Conservation (phyloP, 169 alveolate genomes). For the Amoebophrya sp. region DNA sequence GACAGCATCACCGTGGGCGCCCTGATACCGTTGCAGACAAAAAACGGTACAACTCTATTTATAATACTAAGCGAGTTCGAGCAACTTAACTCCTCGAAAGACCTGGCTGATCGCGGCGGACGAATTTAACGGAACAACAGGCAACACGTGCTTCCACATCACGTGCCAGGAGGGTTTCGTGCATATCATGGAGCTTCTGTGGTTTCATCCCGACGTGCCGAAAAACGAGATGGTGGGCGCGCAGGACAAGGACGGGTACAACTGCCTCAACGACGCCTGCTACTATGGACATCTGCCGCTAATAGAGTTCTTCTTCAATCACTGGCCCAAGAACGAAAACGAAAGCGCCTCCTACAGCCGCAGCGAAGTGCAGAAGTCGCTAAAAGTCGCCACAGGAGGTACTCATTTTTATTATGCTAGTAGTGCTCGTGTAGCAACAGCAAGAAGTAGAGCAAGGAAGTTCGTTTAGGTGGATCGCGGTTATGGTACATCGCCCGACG, state of each 20-base stretch:
- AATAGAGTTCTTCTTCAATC: background rate
- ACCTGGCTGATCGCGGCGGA: too few species aligned
- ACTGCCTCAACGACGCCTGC: background rate
- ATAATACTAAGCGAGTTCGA: background rate
- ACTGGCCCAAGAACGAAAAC: background rate
- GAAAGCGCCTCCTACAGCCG: too few species aligned
- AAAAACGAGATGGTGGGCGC: background rate
- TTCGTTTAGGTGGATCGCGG: too few species aligned
- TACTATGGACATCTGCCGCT: background rate
- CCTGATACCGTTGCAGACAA: background rate
- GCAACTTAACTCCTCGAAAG: too few species aligned
- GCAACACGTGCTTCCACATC: background rate
- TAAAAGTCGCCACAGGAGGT: too few species aligned
- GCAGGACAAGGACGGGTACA: background rate
- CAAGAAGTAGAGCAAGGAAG: too few species aligned
- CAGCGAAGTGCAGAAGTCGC: too few species aligned
- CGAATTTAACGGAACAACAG: background rate
- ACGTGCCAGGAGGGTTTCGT: background rate
- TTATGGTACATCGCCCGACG: too few species aligned
- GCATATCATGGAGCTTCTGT: background rate
- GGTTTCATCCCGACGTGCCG: background rate
- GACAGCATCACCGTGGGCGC: background rate
- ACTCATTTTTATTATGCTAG: too few species aligned
- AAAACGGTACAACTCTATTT: background rate
- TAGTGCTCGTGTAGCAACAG: too few species aligned